A percentile compares a stretch with the other conserved stretches of the same genome.
These are phyloP conservation scores for Phialophora verrucosa DNA, from an alignment of 2,329 filamentous ascomycete genomes.

Conservation along the genomic window DNA sequence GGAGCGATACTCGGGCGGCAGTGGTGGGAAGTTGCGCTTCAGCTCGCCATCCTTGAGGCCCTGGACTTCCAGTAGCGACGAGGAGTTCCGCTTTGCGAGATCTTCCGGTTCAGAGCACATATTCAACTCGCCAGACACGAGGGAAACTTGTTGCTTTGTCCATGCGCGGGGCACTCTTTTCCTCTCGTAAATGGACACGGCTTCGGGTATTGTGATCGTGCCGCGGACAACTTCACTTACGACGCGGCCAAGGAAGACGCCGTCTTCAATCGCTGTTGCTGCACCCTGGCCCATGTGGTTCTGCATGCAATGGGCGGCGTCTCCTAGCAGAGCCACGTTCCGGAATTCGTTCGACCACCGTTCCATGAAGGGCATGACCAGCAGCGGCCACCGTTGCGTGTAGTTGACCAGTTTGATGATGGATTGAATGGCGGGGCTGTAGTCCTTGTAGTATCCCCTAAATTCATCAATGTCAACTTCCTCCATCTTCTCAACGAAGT, in stretches of 20 bases:
- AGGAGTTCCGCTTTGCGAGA: conserved; percentile 14
- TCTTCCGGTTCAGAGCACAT: conserved; percentile 21
- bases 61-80: conserved; percentile 7
- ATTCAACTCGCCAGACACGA: conserved; percentile 24
- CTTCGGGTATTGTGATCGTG: conserved; percentile 44
- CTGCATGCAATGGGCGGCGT: conserved; percentile 43
- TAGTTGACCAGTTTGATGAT: conserved; percentile 23
- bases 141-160: conserved; percentile 50
- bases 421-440: conserved; percentile 19
- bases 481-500: conserved; percentile 19
- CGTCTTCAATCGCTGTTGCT: conserved; percentile 53
- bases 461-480: conserved; percentile 22
- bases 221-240: conserved; percentile 45
- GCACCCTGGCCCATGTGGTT: conserved; percentile 52
- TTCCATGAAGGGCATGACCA: conserved; percentile 50
- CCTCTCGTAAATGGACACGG: conserved; percentile 48
- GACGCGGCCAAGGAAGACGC: conserved; percentile 48
- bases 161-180: conserved; percentile 51
- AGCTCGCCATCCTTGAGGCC: conserved; percentile 5
- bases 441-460: conserved; percentile 39
- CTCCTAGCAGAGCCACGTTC: conserved; percentile 51
- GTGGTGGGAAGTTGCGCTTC: conserved; percentile 6
- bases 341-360: conserved; percentile 49
- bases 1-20: conserved; percentile 21
- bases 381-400: conserved; percentile 48